Evolutionary conservation across 768 basidiomycete genomes (phyloP).

Genomic region (Lepiota brunneoincarnata): DNA sequence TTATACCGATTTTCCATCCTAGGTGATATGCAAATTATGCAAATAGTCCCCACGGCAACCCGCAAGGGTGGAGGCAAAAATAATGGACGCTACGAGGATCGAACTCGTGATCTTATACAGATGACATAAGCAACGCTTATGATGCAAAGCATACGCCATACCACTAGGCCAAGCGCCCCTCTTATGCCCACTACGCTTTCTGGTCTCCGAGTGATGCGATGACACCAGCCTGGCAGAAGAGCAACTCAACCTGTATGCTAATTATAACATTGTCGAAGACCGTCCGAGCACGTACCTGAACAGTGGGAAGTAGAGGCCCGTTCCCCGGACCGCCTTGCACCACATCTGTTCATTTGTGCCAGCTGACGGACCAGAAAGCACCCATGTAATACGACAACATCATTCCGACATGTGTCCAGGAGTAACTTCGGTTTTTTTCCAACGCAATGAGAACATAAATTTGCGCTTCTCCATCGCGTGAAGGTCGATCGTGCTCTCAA

Average conservation of each 20-base stretch:
- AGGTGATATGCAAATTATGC: not conserved
- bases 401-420: not conserved
- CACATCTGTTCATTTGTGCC: not conserved
- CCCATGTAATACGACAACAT: not conserved
- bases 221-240: too few species aligned
- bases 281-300: not conserved
- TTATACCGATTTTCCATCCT: too few species aligned
- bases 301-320: not conserved
- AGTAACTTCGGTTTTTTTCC: not conserved
- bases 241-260: too few species aligned
- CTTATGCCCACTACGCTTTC: not conserved
- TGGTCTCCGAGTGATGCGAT: too few species aligned
- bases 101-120: slow-evolving; percentile 16
- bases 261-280: too few species aligned
- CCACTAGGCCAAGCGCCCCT: slow-evolving; percentile 14
- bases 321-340: slow-evolving; percentile 1
- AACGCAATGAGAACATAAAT: not conserved
- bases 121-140: slow-evolving; percentile 5
- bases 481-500: too few species aligned
- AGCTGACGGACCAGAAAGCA: not conserved
- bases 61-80: not conserved
- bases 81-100: slow-evolving; percentile 14
- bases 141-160: slow-evolving; percentile 15
- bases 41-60: not conserved
- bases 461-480: too few species aligned